These are phyloP conservation scores for Saccharomycopsis sp. DNA, from an alignment of 805 yeast species.

Conservation along the genomic window DNA sequence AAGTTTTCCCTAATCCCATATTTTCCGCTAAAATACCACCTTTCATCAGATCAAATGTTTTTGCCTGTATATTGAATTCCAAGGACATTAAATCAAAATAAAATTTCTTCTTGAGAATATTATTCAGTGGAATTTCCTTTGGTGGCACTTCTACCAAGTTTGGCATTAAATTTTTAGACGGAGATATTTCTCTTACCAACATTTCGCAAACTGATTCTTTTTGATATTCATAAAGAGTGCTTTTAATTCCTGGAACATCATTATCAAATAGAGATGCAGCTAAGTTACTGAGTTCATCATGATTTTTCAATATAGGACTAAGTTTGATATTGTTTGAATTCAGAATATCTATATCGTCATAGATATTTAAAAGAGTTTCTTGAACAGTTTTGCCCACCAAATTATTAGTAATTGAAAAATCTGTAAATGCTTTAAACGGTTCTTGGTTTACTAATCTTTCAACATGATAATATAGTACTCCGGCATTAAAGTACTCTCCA, in stretches of 20 bases:
- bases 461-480: slow-evolving; percentile 19
- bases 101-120: slow-evolving; percentile 16
- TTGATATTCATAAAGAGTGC: slow-evolving; percentile 48
- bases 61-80: slow-evolving; percentile 29
- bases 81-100: slow-evolving; percentile 29
- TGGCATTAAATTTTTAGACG: slow-evolving; percentile 27
- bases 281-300: slow-evolving; percentile 17
- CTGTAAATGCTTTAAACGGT: neutral
- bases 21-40: slow-evolving; percentile 76
- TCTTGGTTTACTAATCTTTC: slow-evolving; percentile 28
- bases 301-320: slow-evolving; percentile 11
- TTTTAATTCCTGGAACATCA: slow-evolving; percentile 36
- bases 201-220: slow-evolving; percentile 48
- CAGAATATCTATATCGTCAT: slow-evolving; percentile 17
- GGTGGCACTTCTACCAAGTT: slow-evolving; percentile 24
- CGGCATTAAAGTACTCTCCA: slow-evolving; percentile 9
- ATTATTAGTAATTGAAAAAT: slow-evolving; percentile 1
- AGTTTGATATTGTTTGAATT: slow-evolving; percentile 15
- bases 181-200: slow-evolving; percentile 40
- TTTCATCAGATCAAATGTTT: slow-evolving; percentile 35
- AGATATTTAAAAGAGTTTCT: neutral
- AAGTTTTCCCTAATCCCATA: slow-evolving; percentile 78
- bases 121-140: slow-evolving; percentile 9
- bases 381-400: slow-evolving; percentile 12
- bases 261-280: slow-evolving; percentile 22